A percentile compares a stretch with the other conserved stretches of the same genome.
These are phyloP conservation scores for Talaromyces pinophilus DNA, from an alignment of 2,329 filamentous ascomycete species.

Conservation along the genomic window DNA sequence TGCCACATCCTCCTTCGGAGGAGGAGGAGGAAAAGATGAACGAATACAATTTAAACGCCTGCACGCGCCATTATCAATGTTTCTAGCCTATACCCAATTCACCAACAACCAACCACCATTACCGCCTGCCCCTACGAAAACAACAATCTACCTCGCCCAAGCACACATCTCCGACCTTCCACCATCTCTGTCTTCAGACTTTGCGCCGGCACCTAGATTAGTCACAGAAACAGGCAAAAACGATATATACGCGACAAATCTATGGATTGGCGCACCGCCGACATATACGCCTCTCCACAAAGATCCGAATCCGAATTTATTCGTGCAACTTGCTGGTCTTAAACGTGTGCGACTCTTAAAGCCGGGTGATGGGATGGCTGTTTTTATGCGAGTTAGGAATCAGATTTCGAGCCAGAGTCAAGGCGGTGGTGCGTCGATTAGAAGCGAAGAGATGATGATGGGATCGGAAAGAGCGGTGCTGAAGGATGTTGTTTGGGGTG, in stretches of 20 bases:
- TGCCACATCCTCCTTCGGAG: constrained; percentile 11
- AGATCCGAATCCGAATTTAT: constrained; percentile 92
- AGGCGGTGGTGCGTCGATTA: constrained; percentile 51
- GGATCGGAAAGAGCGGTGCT: constrained; percentile 68
- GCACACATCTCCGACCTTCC: constrained; percentile 72
- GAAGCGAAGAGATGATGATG: constrained; percentile 89
- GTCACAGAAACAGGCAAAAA: constrained; percentile 67
- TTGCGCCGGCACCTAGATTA: constrained; percentile 64
- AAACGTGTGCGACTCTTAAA: constrained; percentile 74
- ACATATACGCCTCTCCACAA: constrained; percentile 89
- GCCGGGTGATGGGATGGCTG: constrained; percentile 61
- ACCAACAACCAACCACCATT: too few relatives aligned
- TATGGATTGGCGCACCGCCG: constrained; percentile 85
- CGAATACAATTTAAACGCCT: constrained; percentile 47
- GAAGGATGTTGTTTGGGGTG: constrained; percentile 70
- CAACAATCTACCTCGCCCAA: constrained; percentile 77
- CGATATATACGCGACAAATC: constrained; percentile 80
- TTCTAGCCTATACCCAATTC: constrained; percentile 57
- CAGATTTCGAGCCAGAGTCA: constrained; percentile 35
- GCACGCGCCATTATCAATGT: constrained; percentile 59
- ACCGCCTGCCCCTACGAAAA: neutral
- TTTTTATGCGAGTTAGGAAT: constrained; percentile 61
- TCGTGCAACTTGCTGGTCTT: constrained; percentile 73
- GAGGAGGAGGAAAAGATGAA: neutral
- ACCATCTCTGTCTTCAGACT: constrained; percentile 58